These are phyloP conservation scores for Oleoguttula mirabilis DNA, from an alignment of 495 filamentous ascomycete genomes.

Conservation along the genomic window DNA sequence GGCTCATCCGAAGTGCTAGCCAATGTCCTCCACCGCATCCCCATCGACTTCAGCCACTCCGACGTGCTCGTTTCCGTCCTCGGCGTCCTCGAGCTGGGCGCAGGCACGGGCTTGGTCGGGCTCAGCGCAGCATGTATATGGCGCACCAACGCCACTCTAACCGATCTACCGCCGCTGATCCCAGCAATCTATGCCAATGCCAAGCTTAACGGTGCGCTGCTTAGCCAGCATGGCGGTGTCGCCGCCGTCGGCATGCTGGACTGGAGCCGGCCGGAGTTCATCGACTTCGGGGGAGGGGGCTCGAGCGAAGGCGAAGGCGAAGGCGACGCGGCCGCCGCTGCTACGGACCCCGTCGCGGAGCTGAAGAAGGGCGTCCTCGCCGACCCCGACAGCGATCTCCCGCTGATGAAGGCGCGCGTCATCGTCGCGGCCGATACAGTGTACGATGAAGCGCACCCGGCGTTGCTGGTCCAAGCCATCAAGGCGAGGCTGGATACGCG, in stretches of 20 bases:
- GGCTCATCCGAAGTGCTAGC: slow-evolving; percentile 13
- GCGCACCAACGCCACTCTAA: slow-evolving; percentile 4
- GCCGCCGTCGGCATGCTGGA: slow-evolving; percentile 14
- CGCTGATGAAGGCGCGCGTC: slow-evolving; percentile 3
- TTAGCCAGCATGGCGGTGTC: slow-evolving; percentile 4
- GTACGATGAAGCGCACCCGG: slow-evolving; percentile 20
- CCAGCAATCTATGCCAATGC: slow-evolving; percentile 14
- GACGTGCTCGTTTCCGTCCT: background rate
- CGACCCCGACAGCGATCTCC: background rate
- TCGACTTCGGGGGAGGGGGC: no score
- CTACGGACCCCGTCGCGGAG: background rate
- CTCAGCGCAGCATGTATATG: slow-evolving; percentile 15
- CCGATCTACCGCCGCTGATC: slow-evolving; percentile 14
- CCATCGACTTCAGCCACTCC: background rate
- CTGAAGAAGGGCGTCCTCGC: background rate
- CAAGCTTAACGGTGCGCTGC: slow-evolving; percentile 5
- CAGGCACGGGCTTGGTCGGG: slow-evolving; percentile 19
- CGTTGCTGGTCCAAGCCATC: slow-evolving; percentile 11
- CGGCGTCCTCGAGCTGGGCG: slow-evolving; percentile 18
- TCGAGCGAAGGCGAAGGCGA: no score
- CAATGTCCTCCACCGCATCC: slow-evolving; percentile 9
- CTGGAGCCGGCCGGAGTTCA: slow-evolving; percentile 10
- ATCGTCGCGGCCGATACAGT: slow-evolving; percentile 19
- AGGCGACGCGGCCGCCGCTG: no score
- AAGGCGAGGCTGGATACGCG: slow-evolving; percentile 5